phyloP scores from a whole-genome alignment of 352 stramenopile genomes.

The Phytophthora sansomeana region DNA sequence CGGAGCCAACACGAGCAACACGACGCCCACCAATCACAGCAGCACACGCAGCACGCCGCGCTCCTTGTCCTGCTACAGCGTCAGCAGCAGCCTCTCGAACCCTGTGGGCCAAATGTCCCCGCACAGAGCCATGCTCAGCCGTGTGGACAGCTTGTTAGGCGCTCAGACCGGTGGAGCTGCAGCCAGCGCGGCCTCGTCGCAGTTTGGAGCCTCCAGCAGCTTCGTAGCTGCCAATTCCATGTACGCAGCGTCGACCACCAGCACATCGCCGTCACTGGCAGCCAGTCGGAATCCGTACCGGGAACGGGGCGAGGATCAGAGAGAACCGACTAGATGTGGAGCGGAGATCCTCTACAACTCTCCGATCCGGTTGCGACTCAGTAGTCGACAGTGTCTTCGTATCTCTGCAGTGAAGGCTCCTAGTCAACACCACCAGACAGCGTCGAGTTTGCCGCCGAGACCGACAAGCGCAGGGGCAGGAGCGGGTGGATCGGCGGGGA shows the following conservation, averaged over 20 bases:
- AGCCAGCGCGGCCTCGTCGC: constrained; percentile 18
- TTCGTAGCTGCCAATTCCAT: constrained; percentile 18
- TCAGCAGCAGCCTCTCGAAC: constrained; percentile 21
- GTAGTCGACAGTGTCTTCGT: constrained; percentile 74
- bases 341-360: constrained; percentile 80
- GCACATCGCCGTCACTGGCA: constrained; percentile 19
- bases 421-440: constrained; percentile 10
- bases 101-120: constrained; percentile 54
- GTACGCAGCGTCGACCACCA: constrained; percentile 22
- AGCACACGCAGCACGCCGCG: constrained; percentile 36
- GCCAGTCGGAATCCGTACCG: constrained; percentile 9
- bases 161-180: constrained; percentile 4
- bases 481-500: constrained; percentile 22
- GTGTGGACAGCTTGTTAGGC: constrained; percentile 62
- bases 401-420: constrained; percentile 43
- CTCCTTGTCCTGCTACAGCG: constrained; percentile 37
- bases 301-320: constrained; percentile 49
- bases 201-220: constrained; percentile 21
- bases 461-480: constrained; percentile 17
- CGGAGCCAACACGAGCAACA: constrained; percentile 36
- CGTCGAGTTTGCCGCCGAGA: constrained; percentile 39
- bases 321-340: constrained; percentile 69
- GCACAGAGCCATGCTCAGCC: constrained; percentile 66
- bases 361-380: constrained; percentile 68
- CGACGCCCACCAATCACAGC: constrained; percentile 38